Evolutionary conservation across 805 yeast genomes (phyloP).

Genomic region (Brettanomyces naardenensis): DNA sequence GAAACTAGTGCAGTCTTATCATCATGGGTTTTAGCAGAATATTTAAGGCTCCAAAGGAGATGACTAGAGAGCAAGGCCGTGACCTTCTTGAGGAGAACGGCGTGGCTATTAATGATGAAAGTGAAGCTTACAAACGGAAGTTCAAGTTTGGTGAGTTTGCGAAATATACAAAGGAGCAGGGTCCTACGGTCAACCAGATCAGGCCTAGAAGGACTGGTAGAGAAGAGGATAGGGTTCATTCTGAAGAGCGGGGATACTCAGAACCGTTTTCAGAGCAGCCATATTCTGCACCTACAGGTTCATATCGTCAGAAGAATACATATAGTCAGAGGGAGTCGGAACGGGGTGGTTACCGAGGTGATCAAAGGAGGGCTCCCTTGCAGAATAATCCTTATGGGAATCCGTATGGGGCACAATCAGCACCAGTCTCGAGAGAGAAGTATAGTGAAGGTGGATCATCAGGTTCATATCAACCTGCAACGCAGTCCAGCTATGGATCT

Average conservation of each 20-base stretch:
- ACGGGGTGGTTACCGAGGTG: too few species aligned
- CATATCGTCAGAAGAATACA: background rate
- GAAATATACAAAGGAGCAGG: constrained; percentile 35
- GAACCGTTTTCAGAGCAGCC: constrained; percentile 16
- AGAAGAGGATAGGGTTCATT: constrained; percentile 7
- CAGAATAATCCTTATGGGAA: too few species aligned
- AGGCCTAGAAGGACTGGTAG: constrained; percentile 14
- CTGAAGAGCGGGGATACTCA: constrained; percentile 14
- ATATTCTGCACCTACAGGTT: constrained; percentile 6
- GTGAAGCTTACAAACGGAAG: constrained; percentile 22
- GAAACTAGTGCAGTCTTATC: too few species aligned
- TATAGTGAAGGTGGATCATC: background rate
- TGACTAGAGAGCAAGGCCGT: constrained; percentile 31
- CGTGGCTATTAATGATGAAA: constrained; percentile 29
- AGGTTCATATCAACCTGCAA: background rate
- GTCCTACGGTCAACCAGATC: constrained; percentile 12
- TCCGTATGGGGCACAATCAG: constrained; percentile 3
- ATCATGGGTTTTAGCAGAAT: constrained; percentile 42
- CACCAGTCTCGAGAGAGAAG: background rate
- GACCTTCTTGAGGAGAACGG: constrained; percentile 37
- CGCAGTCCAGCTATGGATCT: constrained; percentile 4
- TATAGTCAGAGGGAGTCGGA: too few species aligned
- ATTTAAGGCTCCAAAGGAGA: constrained; percentile 44
- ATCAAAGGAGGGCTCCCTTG: too few species aligned
- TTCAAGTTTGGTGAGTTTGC: constrained; percentile 42